Percentiles rank a stretch among this genome's conserved stretches.
phyloP scores from a whole-genome alignment of 495 filamentous ascomycete species.

The Aspergillus leporis region DNA sequence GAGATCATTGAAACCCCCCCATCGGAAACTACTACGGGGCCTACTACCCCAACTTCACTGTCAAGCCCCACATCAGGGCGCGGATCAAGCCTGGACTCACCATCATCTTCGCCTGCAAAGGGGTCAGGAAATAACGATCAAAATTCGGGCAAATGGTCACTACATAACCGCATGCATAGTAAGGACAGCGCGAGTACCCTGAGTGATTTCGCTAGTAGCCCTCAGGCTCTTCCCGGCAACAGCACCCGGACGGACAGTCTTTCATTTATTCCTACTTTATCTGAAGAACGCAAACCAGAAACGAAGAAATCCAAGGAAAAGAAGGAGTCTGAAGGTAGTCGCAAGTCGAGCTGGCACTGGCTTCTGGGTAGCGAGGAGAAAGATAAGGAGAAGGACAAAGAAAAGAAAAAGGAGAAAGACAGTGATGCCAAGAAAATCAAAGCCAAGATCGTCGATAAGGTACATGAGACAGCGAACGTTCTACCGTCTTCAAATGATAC shows the following conservation, averaged over 20 bases:
- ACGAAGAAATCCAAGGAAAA: conserved; percentile 64
- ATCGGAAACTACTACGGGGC: conserved; percentile 30
- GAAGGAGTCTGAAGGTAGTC: conserved; percentile 58
- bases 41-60: conserved; percentile 29
- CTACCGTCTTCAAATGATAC: conserved; percentile 78
- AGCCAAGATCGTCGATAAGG: conserved; percentile 59
- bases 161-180: conserved; percentile 24
- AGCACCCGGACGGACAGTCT: conserved; percentile 72
- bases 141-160: conserved; percentile 28
- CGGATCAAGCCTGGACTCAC: conserved; percentile 55
- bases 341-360: conserved; percentile 90
- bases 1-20: conserved; percentile 70
- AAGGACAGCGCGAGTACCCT: conserved; percentile 34
- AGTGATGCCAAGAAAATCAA: conserved; percentile 61
- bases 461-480: conserved; percentile 70
- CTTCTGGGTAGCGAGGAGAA: conserved; percentile 68
- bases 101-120: conserved; percentile 28
- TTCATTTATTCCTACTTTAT: conserved; percentile 79
- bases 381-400: conserved; percentile 71
- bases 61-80: conserved; percentile 44
- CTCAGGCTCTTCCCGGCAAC: conserved; percentile 65
- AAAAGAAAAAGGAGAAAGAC: conserved; percentile 56
- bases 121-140: conserved; percentile 23
- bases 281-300: conserved; percentile 65
- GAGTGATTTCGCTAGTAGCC: conserved; percentile 39